Base-by-base conservation (phyloP, 2,329 filamentous ascomycete species). In the Aspergillus fijiensis region DNA sequence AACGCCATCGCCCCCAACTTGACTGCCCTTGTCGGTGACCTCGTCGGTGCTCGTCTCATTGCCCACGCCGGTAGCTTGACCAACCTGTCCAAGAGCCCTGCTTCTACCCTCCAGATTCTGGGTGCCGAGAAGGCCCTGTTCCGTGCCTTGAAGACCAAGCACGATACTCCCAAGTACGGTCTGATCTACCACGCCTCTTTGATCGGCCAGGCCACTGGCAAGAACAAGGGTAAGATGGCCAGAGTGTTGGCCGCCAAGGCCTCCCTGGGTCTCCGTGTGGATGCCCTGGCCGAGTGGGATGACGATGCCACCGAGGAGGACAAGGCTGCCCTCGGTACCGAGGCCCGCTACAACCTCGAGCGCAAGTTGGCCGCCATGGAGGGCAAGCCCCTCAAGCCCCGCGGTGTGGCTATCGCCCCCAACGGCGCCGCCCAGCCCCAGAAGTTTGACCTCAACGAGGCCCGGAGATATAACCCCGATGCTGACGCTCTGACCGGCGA, bases 201-300 rank as follows among this genome's bases (percentile, higher is more conserved):
- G 50, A 96, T 99, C 66, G 96, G 95, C 49, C 95, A 99, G 81
- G 95, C 95, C 31, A 96, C 91, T 21, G 95, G 95, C 72, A 94
- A 92, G 83, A 98, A 98, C 84, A 99, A 99, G 88, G 95, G 95
- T 71, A 99, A 99, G 84, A 96, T 99, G 73, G 95, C 95, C 48
- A 91, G 95, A 85, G 92, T 96, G 83, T 85, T 99, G 63, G 90
- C 95, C 52, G 90, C 94, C 68, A 98, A 98, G 84, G 88, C 94
- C 51, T 92, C 95, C 27, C 86, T 99, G 54, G 93, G 93, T 83
- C 84, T 97, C 52, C 92, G 95, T 79, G 90, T 96, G 53, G 95
- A 99, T 77, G 92, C 95, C 29, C 85, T 96, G 49, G 87, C 88
- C 57, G 90, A 93, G 64, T 92, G 90, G 83, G 86, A 89, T 61